Conservation (phyloP, 495 filamentous ascomycete genomes). For the Podospora anserina region DNA sequence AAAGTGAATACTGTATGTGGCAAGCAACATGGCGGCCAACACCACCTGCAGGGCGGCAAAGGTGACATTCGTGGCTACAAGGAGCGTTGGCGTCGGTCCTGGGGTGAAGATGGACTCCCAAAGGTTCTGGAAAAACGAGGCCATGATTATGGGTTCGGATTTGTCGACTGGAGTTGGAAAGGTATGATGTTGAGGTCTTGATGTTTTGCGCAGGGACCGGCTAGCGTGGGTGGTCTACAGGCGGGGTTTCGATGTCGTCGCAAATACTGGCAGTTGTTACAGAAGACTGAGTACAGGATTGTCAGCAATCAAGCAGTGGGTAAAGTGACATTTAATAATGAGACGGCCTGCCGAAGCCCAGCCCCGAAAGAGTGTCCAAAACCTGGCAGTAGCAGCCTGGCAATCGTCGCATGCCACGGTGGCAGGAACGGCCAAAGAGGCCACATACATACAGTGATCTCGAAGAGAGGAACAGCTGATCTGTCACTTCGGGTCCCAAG, state of each 20-base stretch:
- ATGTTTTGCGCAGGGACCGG: too few relatives aligned
- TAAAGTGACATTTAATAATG: background rate
- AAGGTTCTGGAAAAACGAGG: constrained; percentile 74
- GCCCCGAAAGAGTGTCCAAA: constrained; percentile 1
- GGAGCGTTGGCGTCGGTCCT: constrained; percentile 79
- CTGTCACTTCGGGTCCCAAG: constrained; percentile 15
- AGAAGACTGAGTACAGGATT: background rate
- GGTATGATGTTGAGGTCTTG: too few relatives aligned
- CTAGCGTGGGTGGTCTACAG: background rate
- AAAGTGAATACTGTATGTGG: constrained; percentile 87
- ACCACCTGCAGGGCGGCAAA: constrained; percentile 82
- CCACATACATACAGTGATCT: background rate
- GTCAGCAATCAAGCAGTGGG: background rate
- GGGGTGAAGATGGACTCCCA: constrained; percentile 91
- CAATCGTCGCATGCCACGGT: constrained; percentile 13
- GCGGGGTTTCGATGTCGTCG: background rate
- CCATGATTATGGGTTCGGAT: constrained; percentile 54
- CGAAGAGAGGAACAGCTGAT: constrained; percentile 11
- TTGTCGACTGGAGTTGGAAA: background rate
- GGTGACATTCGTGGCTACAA: constrained; percentile 84
- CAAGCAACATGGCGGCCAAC: constrained; percentile 70
- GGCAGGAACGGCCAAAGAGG: constrained; percentile 2
- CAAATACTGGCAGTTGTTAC: background rate
- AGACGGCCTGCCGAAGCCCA: background rate
- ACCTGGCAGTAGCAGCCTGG: constrained; percentile 6